Conservation (phyloP, 768 basidiomycete species). For the Serendipita sp. region DNA sequence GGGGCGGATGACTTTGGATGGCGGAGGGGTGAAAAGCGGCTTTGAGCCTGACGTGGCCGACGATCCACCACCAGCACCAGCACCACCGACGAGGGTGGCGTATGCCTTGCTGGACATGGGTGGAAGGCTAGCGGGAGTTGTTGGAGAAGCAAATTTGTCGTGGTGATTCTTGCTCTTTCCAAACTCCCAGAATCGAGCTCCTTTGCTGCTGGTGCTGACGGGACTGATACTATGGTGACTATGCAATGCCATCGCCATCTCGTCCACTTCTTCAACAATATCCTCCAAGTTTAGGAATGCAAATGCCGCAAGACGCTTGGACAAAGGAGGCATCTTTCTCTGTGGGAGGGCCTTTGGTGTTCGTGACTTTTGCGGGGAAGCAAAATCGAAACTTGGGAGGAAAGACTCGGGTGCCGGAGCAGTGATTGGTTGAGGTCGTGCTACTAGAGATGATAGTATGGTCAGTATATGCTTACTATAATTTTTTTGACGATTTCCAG, state of each 20-base stretch:
- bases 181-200: constrained; percentile 1
- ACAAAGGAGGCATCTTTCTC: background rate
- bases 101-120: constrained; percentile 3
- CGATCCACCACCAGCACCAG: background rate
- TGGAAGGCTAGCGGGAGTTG: background rate
- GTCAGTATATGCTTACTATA: too few relatives aligned
- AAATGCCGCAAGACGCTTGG: constrained; percentile 1
- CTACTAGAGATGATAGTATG: background rate
- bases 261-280: background rate
- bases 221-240: background rate
- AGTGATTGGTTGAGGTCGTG: constrained; percentile 4
- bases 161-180: background rate
- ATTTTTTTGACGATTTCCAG: too few relatives aligned
- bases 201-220: background rate
- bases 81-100: constrained; percentile 2
- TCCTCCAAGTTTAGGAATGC: background rate
- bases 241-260: background rate
- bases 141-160: background rate
- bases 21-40: background rate
- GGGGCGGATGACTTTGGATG: background rate
- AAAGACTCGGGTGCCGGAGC: constrained; percentile 2
- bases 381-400: background rate
- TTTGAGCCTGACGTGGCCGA: background rate
- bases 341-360: background rate
- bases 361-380: background rate